Conservation (phyloP, 1,284 basidiomycete species). For the Meira miltonrushii region DNA sequence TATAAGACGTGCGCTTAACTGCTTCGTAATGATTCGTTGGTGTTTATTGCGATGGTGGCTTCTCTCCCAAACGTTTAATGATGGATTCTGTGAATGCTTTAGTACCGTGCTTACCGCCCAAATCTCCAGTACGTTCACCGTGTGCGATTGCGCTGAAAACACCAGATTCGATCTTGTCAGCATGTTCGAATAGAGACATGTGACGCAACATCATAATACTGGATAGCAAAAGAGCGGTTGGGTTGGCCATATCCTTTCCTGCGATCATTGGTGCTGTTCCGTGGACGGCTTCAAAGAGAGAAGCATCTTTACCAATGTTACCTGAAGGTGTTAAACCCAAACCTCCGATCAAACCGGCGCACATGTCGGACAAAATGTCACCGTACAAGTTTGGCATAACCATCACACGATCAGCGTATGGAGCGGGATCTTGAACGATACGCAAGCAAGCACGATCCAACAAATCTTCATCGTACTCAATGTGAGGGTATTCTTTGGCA, state of each 20-base stretch:
- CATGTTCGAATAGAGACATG: slow-evolving; percentile 84
- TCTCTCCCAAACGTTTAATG: slow-evolving; percentile 16
- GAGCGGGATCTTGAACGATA: slow-evolving; percentile 73
- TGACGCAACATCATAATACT: slow-evolving; percentile 88
- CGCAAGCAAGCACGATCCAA: slow-evolving; percentile 93
- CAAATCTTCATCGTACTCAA: slow-evolving; percentile 92
- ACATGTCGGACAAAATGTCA: slow-evolving; percentile 98
- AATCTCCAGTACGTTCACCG: slow-evolving; percentile 43
- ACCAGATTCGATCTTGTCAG: slow-evolving; percentile 86
- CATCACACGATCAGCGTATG: slow-evolving; percentile 96
- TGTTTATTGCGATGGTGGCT: slow-evolving; percentile 1
- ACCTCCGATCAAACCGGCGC: slow-evolving; percentile 96
- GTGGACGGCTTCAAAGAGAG: slow-evolving; percentile 99
- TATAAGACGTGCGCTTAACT: no score
- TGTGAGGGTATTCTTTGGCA: slow-evolving; percentile 89
- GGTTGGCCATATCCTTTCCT: slow-evolving; percentile 85
- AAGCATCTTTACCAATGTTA: slow-evolving; percentile 96
- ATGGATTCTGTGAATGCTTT: slow-evolving; percentile 42
- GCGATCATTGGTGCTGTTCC: slow-evolving; percentile 61
- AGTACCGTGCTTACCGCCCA: slow-evolving; percentile 50
- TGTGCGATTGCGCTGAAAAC: slow-evolving; percentile 52
- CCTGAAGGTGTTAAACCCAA: slow-evolving; percentile 96
- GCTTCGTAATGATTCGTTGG: not conserved
- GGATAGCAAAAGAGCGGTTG: slow-evolving; percentile 87
- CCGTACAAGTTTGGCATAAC: slow-evolving; percentile 99